Conservation (phyloP, 1,284 basidiomycete species). For the Cystobasidiaceae sp. region DNA sequence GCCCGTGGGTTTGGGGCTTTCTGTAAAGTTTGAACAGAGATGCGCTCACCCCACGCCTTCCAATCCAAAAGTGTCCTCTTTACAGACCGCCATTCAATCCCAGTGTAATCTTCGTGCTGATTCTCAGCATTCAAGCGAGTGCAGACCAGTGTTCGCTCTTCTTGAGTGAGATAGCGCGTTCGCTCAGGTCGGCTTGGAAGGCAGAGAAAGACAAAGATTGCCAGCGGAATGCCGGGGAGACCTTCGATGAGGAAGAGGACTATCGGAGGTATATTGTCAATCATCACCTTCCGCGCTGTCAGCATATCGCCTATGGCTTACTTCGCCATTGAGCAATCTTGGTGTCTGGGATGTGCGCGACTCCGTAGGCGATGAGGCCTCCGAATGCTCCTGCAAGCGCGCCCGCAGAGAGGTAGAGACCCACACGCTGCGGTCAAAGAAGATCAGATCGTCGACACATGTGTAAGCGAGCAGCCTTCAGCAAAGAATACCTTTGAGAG, state of each 20-base stretch:
- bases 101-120: neutral
- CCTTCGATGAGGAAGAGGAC: conserved; percentile 72
- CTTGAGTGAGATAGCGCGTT: conserved; percentile 62
- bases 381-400: conserved; percentile 3
- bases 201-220: conserved; percentile 59
- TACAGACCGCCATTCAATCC: neutral
- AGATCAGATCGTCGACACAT: neutral
- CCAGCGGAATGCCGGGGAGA: conserved; percentile 62
- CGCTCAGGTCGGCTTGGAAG: conserved; percentile 74
- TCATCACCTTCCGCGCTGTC: conserved; percentile 42
- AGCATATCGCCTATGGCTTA: conserved; percentile 38
- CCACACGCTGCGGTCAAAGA: neutral
- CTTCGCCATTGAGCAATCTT: neutral
- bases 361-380: conserved; percentile 45
- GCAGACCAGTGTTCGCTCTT: conserved; percentile 58
- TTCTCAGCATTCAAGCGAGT: neutral
- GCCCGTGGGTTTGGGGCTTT: too few species aligned
- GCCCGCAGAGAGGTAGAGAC: neutral
- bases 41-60: neutral
- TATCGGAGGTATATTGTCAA: conserved; percentile 50
- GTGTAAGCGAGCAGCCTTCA: neutral
- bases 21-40: too few species aligned
- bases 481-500: neutral
- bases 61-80: neutral
- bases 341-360: conserved; percentile 41